phyloP scores from a whole-genome alignment of 495 filamentous ascomycete genomes.

The Parathielavia hyrcaniae region DNA sequence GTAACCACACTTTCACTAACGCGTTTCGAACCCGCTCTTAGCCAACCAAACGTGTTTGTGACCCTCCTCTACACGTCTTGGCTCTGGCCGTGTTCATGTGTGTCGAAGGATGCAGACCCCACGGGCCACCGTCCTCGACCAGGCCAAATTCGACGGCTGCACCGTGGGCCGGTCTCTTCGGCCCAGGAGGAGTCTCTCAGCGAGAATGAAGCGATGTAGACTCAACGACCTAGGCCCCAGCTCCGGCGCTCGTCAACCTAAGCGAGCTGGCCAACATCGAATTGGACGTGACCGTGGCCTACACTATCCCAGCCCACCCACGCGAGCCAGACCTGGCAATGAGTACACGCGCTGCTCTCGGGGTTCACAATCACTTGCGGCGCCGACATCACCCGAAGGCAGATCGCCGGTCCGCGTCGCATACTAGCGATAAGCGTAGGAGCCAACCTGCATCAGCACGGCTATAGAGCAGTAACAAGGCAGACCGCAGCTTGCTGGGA shows the following conservation, averaged over 20 bases:
- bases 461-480: constrained; percentile 9
- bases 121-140: constrained; percentile 4
- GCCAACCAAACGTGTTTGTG: too few relatives aligned
- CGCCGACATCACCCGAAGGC: constrained; percentile 10
- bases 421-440: constrained; percentile 7
- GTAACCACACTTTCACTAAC: too few relatives aligned
- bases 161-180: not conserved
- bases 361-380: too few relatives aligned
- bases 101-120: constrained; percentile 10
- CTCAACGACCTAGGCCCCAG: constrained; percentile 7
- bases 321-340: too few relatives aligned
- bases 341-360: too few relatives aligned
- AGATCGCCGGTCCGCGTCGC: constrained; percentile 5
- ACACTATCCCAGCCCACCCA: too few relatives aligned
- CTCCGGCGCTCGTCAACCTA: constrained; percentile 8
- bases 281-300: too few relatives aligned
- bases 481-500: constrained; percentile 5
- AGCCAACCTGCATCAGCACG: constrained; percentile 2
- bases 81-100: constrained; percentile 7
- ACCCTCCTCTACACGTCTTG: constrained; percentile 8
- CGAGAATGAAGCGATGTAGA: constrained; percentile 5
- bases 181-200: too few relatives aligned
- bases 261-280: too few relatives aligned
- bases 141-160: constrained; percentile 7
- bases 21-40: too few relatives aligned